A percentile compares a stretch with the other conserved stretches of the same genome.
These are phyloP conservation scores for Phytophthora idaei DNA, from an alignment of 352 stramenopile species.

Conservation along the genomic window DNA sequence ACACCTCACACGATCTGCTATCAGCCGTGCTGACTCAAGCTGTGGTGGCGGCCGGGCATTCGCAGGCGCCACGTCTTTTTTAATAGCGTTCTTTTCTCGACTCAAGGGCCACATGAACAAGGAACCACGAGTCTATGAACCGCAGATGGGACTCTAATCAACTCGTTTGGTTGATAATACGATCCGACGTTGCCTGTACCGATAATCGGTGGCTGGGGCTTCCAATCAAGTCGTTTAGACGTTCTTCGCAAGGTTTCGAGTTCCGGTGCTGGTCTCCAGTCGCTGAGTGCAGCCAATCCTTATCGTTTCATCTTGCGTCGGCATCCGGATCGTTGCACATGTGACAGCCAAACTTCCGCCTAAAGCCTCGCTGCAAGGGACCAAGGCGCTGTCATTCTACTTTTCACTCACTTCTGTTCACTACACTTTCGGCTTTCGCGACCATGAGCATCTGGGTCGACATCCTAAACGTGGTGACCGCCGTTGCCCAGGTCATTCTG, in stretches of 20 bases:
- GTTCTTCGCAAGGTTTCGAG: neutral
- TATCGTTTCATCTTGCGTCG: neutral
- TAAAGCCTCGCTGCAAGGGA: neutral
- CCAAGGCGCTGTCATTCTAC: constrained; percentile 4
- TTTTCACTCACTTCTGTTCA: constrained; percentile 1
- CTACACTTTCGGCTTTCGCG: neutral
- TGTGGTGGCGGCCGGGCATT: neutral
- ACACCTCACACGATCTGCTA: neutral
- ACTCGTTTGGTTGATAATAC: constrained; percentile 26
- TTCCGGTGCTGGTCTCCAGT: constrained; percentile 22
- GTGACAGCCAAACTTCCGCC: constrained; percentile 1
- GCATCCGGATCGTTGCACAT: constrained; percentile 11
- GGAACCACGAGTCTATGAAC: neutral
- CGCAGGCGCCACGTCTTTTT: too few species aligned
- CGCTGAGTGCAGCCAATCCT: constrained; percentile 10
- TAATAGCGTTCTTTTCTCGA: neutral
- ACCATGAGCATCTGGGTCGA: constrained; percentile 27
- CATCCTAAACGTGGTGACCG: constrained; percentile 24
- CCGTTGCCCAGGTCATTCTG: constrained; percentile 20
- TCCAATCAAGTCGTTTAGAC: constrained; percentile 23
- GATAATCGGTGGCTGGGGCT: neutral
- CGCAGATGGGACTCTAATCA: constrained; percentile 19
- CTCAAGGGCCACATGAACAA: constrained; percentile 7
- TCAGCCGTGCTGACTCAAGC: neutral
- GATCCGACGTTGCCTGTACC: constrained; percentile 1